These are phyloP conservation scores for Cyamopsis tetragonoloba DNA, from an alignment of 306 rosid species.

Conservation along the genomic window DNA sequence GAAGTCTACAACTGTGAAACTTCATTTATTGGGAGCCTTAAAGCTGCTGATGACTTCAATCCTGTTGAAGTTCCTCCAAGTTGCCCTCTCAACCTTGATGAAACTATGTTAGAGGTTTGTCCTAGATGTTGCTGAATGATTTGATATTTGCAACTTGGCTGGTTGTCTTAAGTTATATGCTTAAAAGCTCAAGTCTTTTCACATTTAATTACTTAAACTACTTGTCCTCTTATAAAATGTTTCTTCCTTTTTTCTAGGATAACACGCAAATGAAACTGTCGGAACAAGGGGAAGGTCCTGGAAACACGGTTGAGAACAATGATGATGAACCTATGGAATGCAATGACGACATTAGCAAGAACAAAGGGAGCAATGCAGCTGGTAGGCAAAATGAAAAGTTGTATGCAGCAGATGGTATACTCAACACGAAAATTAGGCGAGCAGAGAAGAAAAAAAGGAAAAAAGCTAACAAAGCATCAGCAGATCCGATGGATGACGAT, in stretches of 20 bases:
- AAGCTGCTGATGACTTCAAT: slow-evolving; percentile 62
- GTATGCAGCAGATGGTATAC: slow-evolving; percentile 73
- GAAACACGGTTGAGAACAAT: slow-evolving; percentile 28
- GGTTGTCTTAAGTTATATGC: too few species aligned
- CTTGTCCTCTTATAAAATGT: neutral
- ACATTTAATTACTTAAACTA: neutral
- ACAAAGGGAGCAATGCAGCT: slow-evolving; percentile 40
- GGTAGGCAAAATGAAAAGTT: slow-evolving; percentile 78
- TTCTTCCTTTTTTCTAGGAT: slow-evolving; percentile 42
- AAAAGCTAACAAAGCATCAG: slow-evolving; percentile 46
- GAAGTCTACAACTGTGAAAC: slow-evolving; percentile 78
- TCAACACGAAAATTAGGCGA: slow-evolving; percentile 60
- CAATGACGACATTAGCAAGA: slow-evolving; percentile 41
- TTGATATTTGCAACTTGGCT: too few species aligned
- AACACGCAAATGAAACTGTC: slow-evolving; percentile 27
- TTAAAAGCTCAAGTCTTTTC: neutral
- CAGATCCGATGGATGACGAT: slow-evolving; percentile 70
- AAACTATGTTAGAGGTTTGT: slow-evolving; percentile 62
- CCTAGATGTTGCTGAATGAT: neutral
- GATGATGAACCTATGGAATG: slow-evolving; percentile 54
- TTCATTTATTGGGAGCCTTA: slow-evolving; percentile 87
- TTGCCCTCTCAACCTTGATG: slow-evolving; percentile 56
- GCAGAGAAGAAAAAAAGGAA: slow-evolving; percentile 85
- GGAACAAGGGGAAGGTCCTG: slow-evolving; percentile 33
- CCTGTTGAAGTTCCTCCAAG: slow-evolving; percentile 87